These are phyloP conservation scores for Trametes cingulata DNA, from an alignment of 768 basidiomycete genomes.

Conservation along the genomic window DNA sequence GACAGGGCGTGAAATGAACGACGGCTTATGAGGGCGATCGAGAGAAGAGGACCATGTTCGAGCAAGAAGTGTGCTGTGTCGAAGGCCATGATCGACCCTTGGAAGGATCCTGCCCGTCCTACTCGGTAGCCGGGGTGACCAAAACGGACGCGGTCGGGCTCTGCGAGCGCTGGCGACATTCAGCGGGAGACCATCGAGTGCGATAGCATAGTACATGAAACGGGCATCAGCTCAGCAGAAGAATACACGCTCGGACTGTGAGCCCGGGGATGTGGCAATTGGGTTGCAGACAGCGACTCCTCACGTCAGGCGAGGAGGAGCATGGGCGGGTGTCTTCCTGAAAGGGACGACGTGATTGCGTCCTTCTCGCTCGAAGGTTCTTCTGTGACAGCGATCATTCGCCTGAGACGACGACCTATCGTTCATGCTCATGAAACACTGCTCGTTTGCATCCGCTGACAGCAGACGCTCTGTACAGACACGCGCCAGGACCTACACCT, in stretches of 20 bases:
- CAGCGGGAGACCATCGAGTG: no score
- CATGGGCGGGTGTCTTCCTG: not conserved
- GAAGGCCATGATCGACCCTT: constrained; percentile 5
- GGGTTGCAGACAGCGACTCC: no score
- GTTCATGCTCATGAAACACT: not conserved
- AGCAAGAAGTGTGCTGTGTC: constrained; percentile 1
- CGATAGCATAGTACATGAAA: no score
- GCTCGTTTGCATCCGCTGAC: no score
- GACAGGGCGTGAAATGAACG: not conserved
- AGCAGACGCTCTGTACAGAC: no score
- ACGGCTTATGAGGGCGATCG: constrained; percentile 7
- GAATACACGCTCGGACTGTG: no score
- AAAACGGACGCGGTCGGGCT: not conserved
- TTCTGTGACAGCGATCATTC: constrained; percentile 5
- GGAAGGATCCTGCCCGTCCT: not conserved
- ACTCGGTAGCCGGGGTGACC: constrained; percentile 2
- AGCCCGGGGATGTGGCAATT: no score
- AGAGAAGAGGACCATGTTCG: not conserved
- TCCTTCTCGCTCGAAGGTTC: not conserved
- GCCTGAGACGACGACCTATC: not conserved
- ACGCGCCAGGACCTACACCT: no score
- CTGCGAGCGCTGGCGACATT: not conserved
- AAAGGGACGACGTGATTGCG: not conserved
- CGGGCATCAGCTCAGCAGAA: no score
- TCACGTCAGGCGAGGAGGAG: not conserved